phyloP scores from a whole-genome alignment of 2,329 filamentous ascomycete genomes.

The Aspergillus oerlinghausenensis region DNA sequence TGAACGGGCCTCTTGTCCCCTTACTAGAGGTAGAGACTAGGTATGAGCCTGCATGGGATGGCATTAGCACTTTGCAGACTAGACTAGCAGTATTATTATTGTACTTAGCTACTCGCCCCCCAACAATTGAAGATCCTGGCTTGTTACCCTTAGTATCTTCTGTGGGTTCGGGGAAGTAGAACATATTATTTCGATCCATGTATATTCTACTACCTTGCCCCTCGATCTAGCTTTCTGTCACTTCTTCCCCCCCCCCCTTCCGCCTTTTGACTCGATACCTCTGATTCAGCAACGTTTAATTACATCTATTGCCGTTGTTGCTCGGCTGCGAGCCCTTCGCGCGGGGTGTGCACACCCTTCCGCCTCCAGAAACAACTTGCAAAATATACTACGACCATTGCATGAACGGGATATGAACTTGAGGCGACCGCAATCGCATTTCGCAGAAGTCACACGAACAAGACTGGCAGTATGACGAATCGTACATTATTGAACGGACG shows the following conservation, averaged over 20 bases:
- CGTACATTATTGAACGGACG: constrained; percentile 34
- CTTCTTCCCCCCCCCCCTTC: constrained; percentile 9
- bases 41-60: not conserved
- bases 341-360: constrained; percentile 14
- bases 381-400: not conserved
- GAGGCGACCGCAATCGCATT: constrained; percentile 8
- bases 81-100: not conserved
- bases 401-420: constrained; percentile 11
- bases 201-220: constrained; percentile 21
- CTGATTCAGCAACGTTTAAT: constrained; percentile 2
- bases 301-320: constrained; percentile 10
- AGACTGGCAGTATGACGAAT: constrained; percentile 19
- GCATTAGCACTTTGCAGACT: not conserved
- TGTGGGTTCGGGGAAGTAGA: constrained; percentile 1
- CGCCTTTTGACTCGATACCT: constrained; percentile 1
- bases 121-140: not conserved
- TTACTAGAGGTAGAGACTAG: not conserved
- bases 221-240: constrained; percentile 8
- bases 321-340: constrained; percentile 17
- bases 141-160: not conserved
- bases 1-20: constrained; percentile 17
- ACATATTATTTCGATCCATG: constrained; percentile 4
- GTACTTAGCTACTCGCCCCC: not conserved
- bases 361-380: not conserved
- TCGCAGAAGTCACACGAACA: not conserved